These are phyloP conservation scores for Camelina neglecta DNA, from an alignment of 345 rosid species.

Conservation along the genomic window DNA sequence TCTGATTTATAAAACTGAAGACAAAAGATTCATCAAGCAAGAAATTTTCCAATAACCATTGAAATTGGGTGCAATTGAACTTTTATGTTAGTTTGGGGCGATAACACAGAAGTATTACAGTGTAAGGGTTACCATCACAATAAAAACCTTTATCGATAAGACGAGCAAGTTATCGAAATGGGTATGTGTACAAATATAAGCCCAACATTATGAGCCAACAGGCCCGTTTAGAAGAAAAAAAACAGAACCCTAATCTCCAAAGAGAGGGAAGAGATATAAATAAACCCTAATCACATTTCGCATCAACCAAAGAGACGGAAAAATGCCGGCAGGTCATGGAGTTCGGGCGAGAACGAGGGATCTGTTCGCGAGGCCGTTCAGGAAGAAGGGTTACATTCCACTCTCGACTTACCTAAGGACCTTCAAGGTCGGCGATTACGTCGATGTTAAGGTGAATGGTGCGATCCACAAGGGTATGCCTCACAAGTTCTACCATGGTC, in stretches of 20 bases:
- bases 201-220: neutral
- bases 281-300: slow-evolving; percentile 8
- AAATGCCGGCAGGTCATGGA: slow-evolving; percentile 78
- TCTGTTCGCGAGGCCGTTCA: slow-evolving; percentile 70
- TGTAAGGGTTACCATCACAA: neutral
- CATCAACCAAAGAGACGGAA: slow-evolving; percentile 13
- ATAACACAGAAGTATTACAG: no score
- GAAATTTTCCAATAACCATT: neutral
- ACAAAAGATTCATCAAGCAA: neutral
- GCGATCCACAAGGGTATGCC: slow-evolving; percentile 95
- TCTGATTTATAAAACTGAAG: neutral
- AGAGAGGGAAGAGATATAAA: neutral
- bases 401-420: slow-evolving; percentile 69
- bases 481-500: slow-evolving; percentile 89
- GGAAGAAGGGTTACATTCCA: slow-evolving; percentile 88
- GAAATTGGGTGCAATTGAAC: neutral
- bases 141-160: neutral
- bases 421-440: slow-evolving; percentile 79
- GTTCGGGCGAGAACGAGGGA: slow-evolving; percentile 74
- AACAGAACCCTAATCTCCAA: slow-evolving; percentile 15
- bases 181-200: neutral
- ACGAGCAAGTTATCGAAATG: neutral
- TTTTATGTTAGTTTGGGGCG: neutral
- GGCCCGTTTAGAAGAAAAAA: neutral
- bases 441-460: slow-evolving; percentile 82